Evolutionary conservation across 257 asterid species (phyloP).

Genomic region (Jasminum sambac): DNA sequence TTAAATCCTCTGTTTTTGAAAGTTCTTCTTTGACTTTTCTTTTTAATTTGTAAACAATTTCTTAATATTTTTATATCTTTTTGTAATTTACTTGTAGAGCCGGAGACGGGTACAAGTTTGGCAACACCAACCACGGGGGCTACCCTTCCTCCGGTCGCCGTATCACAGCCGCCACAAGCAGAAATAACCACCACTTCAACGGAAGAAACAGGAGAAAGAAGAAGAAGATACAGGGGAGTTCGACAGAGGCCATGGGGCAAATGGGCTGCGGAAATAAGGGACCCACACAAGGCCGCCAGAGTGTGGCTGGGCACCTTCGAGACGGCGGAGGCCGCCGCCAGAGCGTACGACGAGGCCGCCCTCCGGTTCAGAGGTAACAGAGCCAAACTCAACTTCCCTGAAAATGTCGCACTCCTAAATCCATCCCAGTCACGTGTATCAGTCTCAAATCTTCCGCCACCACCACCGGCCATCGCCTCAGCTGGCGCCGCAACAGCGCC

Average conservation of each 20-base stretch:
- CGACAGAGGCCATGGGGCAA: slow-evolving; percentile 96
- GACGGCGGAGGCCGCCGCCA: slow-evolving; percentile 91
- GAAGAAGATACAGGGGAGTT: slow-evolving; percentile 77
- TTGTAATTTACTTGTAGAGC: slow-evolving; percentile 28
- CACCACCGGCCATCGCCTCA: slow-evolving; percentile 6
- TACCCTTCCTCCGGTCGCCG: background rate
- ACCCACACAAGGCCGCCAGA: slow-evolving; percentile 83
- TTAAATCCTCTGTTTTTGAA: slow-evolving; percentile 29
- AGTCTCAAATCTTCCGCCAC: slow-evolving; percentile 19
- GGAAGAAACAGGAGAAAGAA: slow-evolving; percentile 57
- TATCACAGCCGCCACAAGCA: slow-evolving; percentile 13
- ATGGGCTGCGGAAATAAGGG: slow-evolving; percentile 97
- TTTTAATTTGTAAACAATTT: slow-evolving; percentile 17
- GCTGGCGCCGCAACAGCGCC: slow-evolving; percentile 1
- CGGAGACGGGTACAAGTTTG: slow-evolving; percentile 27
- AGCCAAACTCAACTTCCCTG: slow-evolving; percentile 92
- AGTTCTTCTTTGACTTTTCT: background rate
- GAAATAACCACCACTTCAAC: slow-evolving; percentile 26
- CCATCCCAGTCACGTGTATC: slow-evolving; percentile 31
- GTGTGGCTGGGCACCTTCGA: slow-evolving; percentile 97
- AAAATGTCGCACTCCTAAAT: slow-evolving; percentile 47
- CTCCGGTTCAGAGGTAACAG: slow-evolving; percentile 77
- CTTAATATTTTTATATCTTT: background rate
- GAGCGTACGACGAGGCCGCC: slow-evolving; percentile 92
- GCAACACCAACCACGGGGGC: slow-evolving; percentile 23